Conservation (phyloP, 1,139 yeast genomes). For the Blastobotrys capitulatus region DNA sequence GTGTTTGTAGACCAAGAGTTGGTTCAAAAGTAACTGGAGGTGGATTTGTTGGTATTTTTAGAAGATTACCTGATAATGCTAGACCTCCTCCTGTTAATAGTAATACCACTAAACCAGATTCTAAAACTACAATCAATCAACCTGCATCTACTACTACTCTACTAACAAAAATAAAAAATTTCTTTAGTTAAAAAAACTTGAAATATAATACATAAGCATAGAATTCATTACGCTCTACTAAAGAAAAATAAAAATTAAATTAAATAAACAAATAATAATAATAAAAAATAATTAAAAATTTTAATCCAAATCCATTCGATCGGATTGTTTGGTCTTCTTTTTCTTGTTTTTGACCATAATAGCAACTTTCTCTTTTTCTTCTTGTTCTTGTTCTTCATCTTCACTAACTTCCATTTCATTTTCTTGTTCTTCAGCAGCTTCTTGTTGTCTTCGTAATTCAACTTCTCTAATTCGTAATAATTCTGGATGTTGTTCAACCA, state of each 20-base stretch:
- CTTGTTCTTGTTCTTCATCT: constrained; percentile 34
- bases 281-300: neutral
- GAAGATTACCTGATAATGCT: constrained; percentile 12
- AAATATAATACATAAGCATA: neutral
- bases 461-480: constrained; percentile 88
- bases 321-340: constrained; percentile 21
- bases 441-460: constrained; percentile 77
- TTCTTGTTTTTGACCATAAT: constrained; percentile 65
- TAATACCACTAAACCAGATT: too few species aligned
- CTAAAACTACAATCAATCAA: neutral
- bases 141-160: neutral
- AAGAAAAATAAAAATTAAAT: neutral
- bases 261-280: neutral
- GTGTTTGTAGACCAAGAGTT: constrained; percentile 45
- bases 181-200: neutral
- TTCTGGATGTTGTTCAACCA: constrained; percentile 85
- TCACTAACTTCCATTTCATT: constrained; percentile 37
- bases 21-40: constrained; percentile 43
- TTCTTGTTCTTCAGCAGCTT: constrained; percentile 45
- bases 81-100: constrained; percentile 7
- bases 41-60: constrained; percentile 40
- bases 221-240: neutral
- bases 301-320: constrained; percentile 12
- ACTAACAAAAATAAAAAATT: neutral
- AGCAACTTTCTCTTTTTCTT: constrained; percentile 65